phyloP scores from a whole-genome alignment of 1,284 basidiomycete genomes.

The Irpex lacteus region DNA sequence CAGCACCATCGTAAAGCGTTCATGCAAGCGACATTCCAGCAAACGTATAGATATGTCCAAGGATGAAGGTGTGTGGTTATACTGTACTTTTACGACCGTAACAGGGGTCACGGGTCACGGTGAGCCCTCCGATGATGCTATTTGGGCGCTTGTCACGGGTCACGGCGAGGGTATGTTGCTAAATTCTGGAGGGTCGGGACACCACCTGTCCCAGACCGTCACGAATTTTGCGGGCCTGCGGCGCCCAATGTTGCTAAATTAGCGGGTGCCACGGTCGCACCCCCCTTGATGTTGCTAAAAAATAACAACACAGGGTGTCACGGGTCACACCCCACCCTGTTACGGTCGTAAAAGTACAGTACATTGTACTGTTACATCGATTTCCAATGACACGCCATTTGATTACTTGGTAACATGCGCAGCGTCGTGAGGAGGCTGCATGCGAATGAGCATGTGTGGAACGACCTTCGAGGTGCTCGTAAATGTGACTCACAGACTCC shows the following conservation, averaged over 20 bases:
- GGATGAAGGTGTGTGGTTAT: not conserved
- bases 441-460: not conserved
- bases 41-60: not conserved
- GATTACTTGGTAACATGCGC: slow-evolving; percentile 16
- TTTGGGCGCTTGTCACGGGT: not conserved
- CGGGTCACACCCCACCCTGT: not conserved
- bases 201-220: too few relatives aligned
- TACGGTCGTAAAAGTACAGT: not conserved
- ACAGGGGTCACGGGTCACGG: not conserved
- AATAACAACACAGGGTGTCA: not conserved
- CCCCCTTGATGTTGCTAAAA: not conserved
- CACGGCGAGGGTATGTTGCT: not conserved
- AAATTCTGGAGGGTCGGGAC: too few relatives aligned
- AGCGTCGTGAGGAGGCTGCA: slow-evolving; percentile 16
- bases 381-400: not conserved
- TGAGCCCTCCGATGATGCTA: not conserved
- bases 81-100: not conserved
- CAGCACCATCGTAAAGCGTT: too few relatives aligned
- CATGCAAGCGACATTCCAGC: not conserved
- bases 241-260: not conserved
- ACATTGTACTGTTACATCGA: not conserved
- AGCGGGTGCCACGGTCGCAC: too few relatives aligned
- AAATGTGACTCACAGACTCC: slow-evolving; percentile 28
- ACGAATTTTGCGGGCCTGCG: too few relatives aligned
- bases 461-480: not conserved